Conservation (phyloP, 2,329 filamentous ascomycete species). For the Neopestalotiopsis sp. region DNA sequence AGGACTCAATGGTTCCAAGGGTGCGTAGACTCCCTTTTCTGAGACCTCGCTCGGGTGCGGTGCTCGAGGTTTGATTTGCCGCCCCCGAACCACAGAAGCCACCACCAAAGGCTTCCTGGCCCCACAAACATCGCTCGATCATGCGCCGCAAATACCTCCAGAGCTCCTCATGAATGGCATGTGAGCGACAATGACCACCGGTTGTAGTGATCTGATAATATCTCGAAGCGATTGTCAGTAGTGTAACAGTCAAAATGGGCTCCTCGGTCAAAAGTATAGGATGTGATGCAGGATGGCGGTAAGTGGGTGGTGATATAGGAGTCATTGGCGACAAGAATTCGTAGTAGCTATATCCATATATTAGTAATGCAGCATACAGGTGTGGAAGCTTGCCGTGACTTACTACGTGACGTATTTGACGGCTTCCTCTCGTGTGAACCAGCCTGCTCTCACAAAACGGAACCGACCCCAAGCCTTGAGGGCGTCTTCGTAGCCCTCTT, state of each 20-base stretch:
- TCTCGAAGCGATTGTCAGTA: constrained; percentile 88
- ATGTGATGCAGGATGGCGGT: constrained; percentile 81
- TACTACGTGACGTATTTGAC: constrained; percentile 94
- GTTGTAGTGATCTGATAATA: constrained; percentile 82
- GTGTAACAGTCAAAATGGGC: constrained; percentile 88
- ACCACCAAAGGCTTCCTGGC: constrained; percentile 92
- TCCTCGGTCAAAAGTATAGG: constrained; percentile 83
- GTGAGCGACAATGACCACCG: constrained; percentile 81
- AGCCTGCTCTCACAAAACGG: constrained; percentile 93
- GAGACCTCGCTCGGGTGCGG: constrained; percentile 72
- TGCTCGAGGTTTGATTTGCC: constrained; percentile 67
- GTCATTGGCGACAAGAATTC: constrained; percentile 89
- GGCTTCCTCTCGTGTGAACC: constrained; percentile 93
- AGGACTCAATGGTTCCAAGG: constrained; percentile 89
- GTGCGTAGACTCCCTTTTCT: constrained; percentile 82
- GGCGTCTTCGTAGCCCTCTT: constrained; percentile 69
- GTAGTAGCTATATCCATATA: constrained; percentile 70
- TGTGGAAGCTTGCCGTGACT: constrained; percentile 35
- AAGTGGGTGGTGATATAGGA: constrained; percentile 91
- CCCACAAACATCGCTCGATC: constrained; percentile 95
- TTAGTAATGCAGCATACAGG: not conserved
- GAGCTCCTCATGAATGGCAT: constrained; percentile 91
- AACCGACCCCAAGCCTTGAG: constrained; percentile 89
- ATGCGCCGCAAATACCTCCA: constrained; percentile 95
- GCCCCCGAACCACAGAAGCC: constrained; percentile 78